Base-by-base conservation (phyloP, 1,284 basidiomycete genomes). In the Apiotrichum mycotoxinovorans region DNA sequence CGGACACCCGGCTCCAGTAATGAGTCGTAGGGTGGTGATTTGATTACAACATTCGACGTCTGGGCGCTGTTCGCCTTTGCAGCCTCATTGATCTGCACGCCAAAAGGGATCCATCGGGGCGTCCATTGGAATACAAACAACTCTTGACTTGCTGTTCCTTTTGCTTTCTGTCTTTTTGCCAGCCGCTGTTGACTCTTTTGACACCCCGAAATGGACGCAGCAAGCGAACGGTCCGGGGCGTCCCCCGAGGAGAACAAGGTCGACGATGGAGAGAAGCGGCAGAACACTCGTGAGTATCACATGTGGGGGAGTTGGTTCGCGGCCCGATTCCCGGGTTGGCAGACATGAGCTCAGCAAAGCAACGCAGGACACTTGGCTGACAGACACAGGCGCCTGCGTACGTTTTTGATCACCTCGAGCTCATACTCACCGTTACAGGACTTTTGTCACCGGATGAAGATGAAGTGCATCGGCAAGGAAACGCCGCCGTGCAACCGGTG, bases 381-480 rank as follows among this genome's bases (percentile, higher is more conserved):
- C 46, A 25, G n/a, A 1, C 44, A 37, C 44, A 46, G 22, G 53
- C 37, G 33, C 41, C 20, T 45, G 45, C 20, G 25, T 52, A 15
- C 20, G 48, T 43, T 23, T n/a, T 5, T 25, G 11, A n/a, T n/a
- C 33, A 35, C 9, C 20, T 20, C 1, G 10, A 27, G 22, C n/a
- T 3, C n/a, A 15, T 20, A 20, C 22, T 27, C 4, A 33, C 41
- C 40, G 23, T n/a, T n/a, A 8, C 53, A 72, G 70, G 72, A 74
- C 54, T 68, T 67, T 43, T 75, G 74, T 47, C 71, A 73, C 53
- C 57, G 72, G 27, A 71, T 74, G 70, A 75, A 78, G 88, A 92
- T 79, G 89, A 69, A 72, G 44, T 79, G 77, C 52, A 75, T 76
- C 30, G 72, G 89, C 7, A 90, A 91, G 44, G 91, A 93, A 74